phyloP scores from a whole-genome alignment of 331 rosid species.

The Ulmus americana region DNA sequence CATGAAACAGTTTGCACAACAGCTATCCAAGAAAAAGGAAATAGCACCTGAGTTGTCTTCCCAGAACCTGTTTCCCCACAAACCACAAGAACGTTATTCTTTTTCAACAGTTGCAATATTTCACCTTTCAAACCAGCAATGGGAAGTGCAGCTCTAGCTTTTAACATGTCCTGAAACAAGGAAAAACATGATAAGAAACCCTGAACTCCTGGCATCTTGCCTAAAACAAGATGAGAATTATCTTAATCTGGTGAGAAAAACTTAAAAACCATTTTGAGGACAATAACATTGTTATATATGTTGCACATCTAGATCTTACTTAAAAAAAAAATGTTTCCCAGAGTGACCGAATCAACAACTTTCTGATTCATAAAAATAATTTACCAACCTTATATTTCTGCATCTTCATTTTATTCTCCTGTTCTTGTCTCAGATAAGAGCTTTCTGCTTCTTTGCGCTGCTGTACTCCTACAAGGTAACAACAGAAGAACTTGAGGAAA shows the following conservation, averaged over 20 bases:
- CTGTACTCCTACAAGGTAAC: constrained; percentile 43
- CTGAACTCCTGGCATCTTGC: neutral
- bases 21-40: constrained; percentile 10
- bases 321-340: neutral
- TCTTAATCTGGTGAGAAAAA: neutral
- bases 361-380: neutral
- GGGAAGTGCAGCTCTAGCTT: constrained; percentile 75
- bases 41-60: constrained; percentile 89
- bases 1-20: neutral
- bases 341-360: neutral
- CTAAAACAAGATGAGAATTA: neutral
- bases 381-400: constrained; percentile 59
- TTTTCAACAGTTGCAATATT: constrained; percentile 60
- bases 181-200: constrained; percentile 5
- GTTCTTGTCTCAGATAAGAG: constrained; percentile 47
- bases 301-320: too few relatives aligned
- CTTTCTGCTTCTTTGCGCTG: constrained; percentile 47
- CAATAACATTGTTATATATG: too few relatives aligned
- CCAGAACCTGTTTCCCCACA: constrained; percentile 99
- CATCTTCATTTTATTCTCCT: constrained; percentile 42
- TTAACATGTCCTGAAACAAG: constrained; percentile 66
- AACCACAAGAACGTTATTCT: constrained; percentile 73
- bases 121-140: constrained; percentile 64
- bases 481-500: constrained; percentile 18
- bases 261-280: neutral